phyloP scores from a whole-genome alignment of 352 stramenopile species.

The Aphanomyces astaci region DNA sequence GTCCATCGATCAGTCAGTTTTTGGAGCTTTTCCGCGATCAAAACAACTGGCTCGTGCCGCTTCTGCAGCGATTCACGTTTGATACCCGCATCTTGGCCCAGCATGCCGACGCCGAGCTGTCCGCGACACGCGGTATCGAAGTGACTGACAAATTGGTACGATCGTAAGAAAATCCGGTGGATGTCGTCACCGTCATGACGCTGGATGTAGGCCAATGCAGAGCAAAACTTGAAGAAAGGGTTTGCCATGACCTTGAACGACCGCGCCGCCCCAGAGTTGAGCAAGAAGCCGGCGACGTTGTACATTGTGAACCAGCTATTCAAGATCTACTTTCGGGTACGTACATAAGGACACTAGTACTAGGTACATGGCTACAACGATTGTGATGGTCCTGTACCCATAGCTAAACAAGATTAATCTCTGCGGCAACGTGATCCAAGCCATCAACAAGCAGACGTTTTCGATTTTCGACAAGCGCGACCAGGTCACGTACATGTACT shows the following conservation, averaged over 20 bases:
- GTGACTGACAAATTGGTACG: slow-evolving; percentile 59
- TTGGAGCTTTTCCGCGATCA: slow-evolving; percentile 79
- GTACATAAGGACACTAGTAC: too few species aligned
- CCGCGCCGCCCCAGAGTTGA: slow-evolving; percentile 64
- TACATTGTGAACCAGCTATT: slow-evolving; percentile 96
- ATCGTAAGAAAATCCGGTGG: not conserved
- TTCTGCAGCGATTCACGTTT: slow-evolving; percentile 70
- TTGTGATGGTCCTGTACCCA: too few species aligned
- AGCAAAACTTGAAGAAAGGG: slow-evolving; percentile 81
- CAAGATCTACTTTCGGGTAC: slow-evolving; percentile 94
- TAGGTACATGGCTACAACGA: too few species aligned
- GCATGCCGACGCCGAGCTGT: slow-evolving; percentile 61
- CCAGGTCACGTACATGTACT: slow-evolving; percentile 95
- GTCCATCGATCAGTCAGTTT: slow-evolving; percentile 47
- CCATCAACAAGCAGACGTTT: slow-evolving; percentile 76
- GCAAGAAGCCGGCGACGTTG: slow-evolving; percentile 76
- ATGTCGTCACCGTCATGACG: not conserved
- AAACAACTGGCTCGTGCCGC: slow-evolving; percentile 80
- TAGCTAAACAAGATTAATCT: slow-evolving; percentile 88
- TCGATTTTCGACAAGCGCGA: slow-evolving; percentile 75
- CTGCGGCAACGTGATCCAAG: slow-evolving; percentile 91
- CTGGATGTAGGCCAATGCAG: slow-evolving; percentile 40
- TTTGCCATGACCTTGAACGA: slow-evolving; percentile 83
- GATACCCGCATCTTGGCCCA: slow-evolving; percentile 65
- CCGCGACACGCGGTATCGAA: slow-evolving; percentile 54